Conservation (phyloP, 2,329 filamentous ascomycete species). For the Microascus cirrosus region DNA sequence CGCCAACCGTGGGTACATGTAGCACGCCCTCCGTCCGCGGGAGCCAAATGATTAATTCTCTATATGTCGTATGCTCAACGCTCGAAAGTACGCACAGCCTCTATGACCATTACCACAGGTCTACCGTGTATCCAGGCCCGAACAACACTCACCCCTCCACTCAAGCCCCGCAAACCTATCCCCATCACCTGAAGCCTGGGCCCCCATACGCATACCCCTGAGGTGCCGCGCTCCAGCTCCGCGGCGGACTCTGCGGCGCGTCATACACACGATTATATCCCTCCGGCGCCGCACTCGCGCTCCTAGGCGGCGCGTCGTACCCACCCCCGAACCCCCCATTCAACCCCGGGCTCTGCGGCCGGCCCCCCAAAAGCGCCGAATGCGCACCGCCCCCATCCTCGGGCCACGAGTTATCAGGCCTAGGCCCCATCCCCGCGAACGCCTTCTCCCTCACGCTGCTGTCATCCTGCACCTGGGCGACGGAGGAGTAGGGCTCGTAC, state of each 20-base stretch:
- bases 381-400: constrained; percentile 2
- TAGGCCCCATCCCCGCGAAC: constrained; percentile 13
- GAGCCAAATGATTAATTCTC: no score
- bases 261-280: not conserved
- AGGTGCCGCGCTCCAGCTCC: constrained; percentile 1
- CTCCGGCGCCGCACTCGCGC: not conserved
- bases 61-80: no score
- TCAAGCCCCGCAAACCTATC: not conserved
- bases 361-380: not conserved
- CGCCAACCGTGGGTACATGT: no score
- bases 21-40: no score
- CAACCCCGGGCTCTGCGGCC: not conserved
- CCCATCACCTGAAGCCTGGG: not conserved
- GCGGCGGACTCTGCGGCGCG: not conserved
- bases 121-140: no score
- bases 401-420: constrained; percentile 11
- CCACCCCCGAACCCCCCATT: not conserved
- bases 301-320: not conserved
- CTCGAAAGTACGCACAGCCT: no score
- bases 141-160: not conserved
- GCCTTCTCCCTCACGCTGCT: not conserved
- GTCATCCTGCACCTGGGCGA: not conserved
- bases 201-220: constrained; percentile 1
- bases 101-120: no score
- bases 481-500: constrained; percentile 17